Evolutionary conservation across 1,284 basidiomycete species (phyloP), one percentile per base, ranked within the genome.

Genomic region (Xerocomus minutiporus): DNA sequence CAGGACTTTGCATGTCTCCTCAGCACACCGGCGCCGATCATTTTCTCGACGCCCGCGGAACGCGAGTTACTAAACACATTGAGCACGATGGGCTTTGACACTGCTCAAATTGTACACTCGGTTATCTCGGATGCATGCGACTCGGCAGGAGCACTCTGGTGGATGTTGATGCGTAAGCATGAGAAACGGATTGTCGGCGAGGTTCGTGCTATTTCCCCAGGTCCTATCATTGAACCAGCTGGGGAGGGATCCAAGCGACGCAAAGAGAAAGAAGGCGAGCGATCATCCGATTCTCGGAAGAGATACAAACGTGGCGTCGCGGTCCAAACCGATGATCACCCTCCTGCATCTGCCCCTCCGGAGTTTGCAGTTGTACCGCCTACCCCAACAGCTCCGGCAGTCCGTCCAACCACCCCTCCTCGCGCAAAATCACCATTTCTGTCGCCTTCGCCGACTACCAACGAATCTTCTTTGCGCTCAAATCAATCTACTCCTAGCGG

Each of bases 111-210:
- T 52, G 86, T 90, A 20, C 95, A 99, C 68, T 93, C 89, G 1
- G 94, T 98, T 7, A 77, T 90, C 43, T 88, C 81, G 26, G 84
- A 97, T 70, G 96, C 97, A 0, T 99, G 96, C 65, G 96, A 99
- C 69, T 80, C 91, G 0, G 83, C 89, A 6, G 90, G 93, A 9
- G 93, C 95, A 1, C 74, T 93, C 11, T 99, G 96, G 96, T 99
- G 97, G 97, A 91, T 97, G 78, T 73, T 99, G 47, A 85, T 89
- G 63, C 81, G 86, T 60, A 90, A 86, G 62, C 79, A 84, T 8
- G 86, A 91, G 67, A 85, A 82, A 63, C 82, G 78, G 53, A 73
- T 76, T 12, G 32, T 78, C 25, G 72, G 60, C n/a, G 70, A 71
- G 17, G 64, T 54, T 42, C 66, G 59, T 29, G 46, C 68, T 68